phyloP scores from a whole-genome alignment of 73 alveolate species.

The Paramecium sexaurelia region DNA sequence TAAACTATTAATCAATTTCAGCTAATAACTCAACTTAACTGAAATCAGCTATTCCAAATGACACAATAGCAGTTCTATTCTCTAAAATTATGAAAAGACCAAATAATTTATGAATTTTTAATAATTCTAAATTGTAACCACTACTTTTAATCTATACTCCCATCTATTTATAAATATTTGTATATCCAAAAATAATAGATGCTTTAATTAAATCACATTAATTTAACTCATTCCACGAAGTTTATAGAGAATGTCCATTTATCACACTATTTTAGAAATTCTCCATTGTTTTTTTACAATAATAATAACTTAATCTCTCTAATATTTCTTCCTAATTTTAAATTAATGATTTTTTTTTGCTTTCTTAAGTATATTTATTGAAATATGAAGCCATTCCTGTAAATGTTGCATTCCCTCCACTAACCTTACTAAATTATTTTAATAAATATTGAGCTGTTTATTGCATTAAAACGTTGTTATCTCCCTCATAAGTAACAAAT shows the following conservation, averaged over 20 bases:
- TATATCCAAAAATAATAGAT: slow-evolving; percentile 30
- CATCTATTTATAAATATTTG: neutral
- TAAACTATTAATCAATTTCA: neutral
- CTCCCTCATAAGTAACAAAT: slow-evolving; percentile 76
- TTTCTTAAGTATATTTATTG: neutral
- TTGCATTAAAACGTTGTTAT: slow-evolving; percentile 70
- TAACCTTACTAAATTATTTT: slow-evolving; percentile 2
- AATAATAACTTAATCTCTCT: slow-evolving; percentile 8
- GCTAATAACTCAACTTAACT: neutral
- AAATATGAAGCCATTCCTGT: slow-evolving; percentile 33
- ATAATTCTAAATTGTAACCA: neutral
- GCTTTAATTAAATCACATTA: slow-evolving; percentile 28
- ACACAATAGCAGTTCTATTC: slow-evolving; percentile 2
- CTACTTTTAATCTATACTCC: neutral
- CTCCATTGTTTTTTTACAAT: neutral
- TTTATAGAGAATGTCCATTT: neutral
- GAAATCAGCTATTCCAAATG: slow-evolving; percentile 5
- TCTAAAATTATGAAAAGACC: slow-evolving; percentile 2
- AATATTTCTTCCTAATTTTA: neutral
- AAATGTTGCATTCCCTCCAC: slow-evolving; percentile 32
- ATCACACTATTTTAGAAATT: neutral
- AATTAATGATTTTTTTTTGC: neutral
- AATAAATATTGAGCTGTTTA: slow-evolving; percentile 66
- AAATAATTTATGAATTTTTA: neutral
- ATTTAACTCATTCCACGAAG: slow-evolving; percentile 36